These are phyloP conservation scores for Eragrostis curvula DNA, from an alignment of 176 grass and related monocot genomes.

Conservation along the genomic window DNA sequence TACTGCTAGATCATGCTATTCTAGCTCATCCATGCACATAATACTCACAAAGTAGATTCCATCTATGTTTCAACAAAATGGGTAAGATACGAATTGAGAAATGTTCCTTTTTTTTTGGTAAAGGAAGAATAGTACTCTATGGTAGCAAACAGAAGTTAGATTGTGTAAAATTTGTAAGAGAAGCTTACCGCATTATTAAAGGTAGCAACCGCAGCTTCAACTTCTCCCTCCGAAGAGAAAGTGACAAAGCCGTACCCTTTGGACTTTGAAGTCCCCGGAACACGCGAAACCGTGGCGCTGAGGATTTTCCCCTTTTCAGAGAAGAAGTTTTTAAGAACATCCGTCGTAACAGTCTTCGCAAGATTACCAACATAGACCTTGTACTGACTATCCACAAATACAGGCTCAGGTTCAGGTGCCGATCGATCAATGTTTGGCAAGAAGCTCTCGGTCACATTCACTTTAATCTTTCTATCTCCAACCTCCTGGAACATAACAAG, in stretches of 20 bases:
- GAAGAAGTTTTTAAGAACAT: slow-evolving; percentile 88
- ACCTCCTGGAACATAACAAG: slow-evolving; percentile 68
- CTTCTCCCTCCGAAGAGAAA: slow-evolving; percentile 86
- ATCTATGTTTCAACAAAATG: slow-evolving; percentile 24
- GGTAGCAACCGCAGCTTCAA: slow-evolving; percentile 81
- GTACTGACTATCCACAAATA: slow-evolving; percentile 89
- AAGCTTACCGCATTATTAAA: slow-evolving; percentile 80
- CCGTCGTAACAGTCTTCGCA: slow-evolving; percentile 74
- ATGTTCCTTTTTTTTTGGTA: slow-evolving; percentile 2
- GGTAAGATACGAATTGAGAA: background rate
- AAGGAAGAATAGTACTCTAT: background rate
- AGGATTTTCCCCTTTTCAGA: slow-evolving; percentile 88
- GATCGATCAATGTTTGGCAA: slow-evolving; percentile 57
- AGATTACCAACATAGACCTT: slow-evolving; percentile 99
- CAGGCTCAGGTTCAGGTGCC: slow-evolving; percentile 62
- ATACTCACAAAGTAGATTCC: background rate
- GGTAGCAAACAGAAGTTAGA: background rate
- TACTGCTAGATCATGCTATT: background rate
- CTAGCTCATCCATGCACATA: slow-evolving; percentile 5
- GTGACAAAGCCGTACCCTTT: slow-evolving; percentile 89
- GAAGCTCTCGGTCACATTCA: slow-evolving; percentile 89
- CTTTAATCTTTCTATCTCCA: slow-evolving; percentile 83
- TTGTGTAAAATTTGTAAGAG: slow-evolving; percentile 17
- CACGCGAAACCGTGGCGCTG: slow-evolving; percentile 80
- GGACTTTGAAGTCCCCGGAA: slow-evolving; percentile 83